Evolutionary conservation across 1,139 yeast genomes (phyloP).

Genomic region (Saccharomyces hybrid): DNA sequence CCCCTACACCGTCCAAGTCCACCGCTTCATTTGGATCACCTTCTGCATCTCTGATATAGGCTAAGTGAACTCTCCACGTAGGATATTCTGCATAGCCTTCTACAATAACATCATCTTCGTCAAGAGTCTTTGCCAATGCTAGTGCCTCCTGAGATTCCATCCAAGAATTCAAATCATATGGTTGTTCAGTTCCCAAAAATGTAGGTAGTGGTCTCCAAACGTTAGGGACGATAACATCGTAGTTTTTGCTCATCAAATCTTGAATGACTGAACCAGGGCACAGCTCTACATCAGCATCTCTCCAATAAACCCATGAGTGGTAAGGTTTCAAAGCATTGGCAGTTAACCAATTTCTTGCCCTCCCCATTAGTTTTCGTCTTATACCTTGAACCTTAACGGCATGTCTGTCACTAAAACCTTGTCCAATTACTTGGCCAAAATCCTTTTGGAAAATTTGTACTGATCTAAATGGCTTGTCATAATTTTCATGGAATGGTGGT

Average conservation of each 20-base stretch:
- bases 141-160: slow-evolving; percentile 79
- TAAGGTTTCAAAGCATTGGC: slow-evolving; percentile 57
- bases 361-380: slow-evolving; percentile 62
- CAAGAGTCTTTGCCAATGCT: slow-evolving; percentile 65
- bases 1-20: slow-evolving; percentile 88
- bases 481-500: slow-evolving; percentile 57
- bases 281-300: slow-evolving; percentile 64
- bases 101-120: slow-evolving; percentile 83
- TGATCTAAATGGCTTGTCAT: slow-evolving; percentile 64
- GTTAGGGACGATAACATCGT: slow-evolving; percentile 69
- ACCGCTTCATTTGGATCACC: slow-evolving; percentile 83
- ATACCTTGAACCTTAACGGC: slow-evolving; percentile 87
- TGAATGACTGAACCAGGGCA: slow-evolving; percentile 54
- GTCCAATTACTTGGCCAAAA: slow-evolving; percentile 78
- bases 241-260: slow-evolving; percentile 57
- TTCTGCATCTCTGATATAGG: slow-evolving; percentile 75
- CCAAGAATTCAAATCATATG: slow-evolving; percentile 88
- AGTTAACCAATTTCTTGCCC: slow-evolving; percentile 64
- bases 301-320: slow-evolving; percentile 75
- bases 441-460: slow-evolving; percentile 73
- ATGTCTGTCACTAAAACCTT: slow-evolving; percentile 84
- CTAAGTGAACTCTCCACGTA: slow-evolving; percentile 88
- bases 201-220: slow-evolving; percentile 91
- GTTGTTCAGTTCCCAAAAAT: slow-evolving; percentile 84
- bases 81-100: slow-evolving; percentile 91